A percentile compares a stretch with the other conserved stretches of the same genome.
Evolutionary conservation across 73 alveolate species (phyloP).

Genomic region (Loxodes magnus): DNA sequence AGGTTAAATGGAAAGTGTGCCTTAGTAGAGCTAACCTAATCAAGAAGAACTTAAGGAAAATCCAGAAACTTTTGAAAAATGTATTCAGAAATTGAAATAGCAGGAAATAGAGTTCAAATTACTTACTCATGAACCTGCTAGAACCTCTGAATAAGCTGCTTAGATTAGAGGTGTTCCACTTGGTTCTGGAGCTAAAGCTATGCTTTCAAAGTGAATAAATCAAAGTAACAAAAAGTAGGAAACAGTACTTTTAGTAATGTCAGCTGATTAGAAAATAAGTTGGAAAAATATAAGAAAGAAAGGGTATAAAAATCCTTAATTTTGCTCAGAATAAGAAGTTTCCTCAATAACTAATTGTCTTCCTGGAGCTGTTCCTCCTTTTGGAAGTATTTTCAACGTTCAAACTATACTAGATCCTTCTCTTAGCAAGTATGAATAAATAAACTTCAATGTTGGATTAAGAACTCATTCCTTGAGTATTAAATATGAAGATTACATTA

Average conservation of each 20-base stretch:
- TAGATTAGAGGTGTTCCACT: conserved; percentile 83
- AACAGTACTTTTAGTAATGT: conserved; percentile 76
- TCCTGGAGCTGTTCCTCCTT: conserved; percentile 99
- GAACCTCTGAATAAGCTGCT: conserved; percentile 92
- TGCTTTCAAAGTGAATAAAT: conserved; percentile 84
- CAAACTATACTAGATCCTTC: conserved; percentile 72
- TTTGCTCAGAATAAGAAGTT: conserved; percentile 89
- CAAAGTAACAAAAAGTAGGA: conserved; percentile 49
- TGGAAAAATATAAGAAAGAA: conserved; percentile 82
- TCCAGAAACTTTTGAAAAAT: too few relatives aligned
- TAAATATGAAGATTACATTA: conserved; percentile 71
- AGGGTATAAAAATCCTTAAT: conserved; percentile 75
- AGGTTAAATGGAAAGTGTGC: too few relatives aligned
- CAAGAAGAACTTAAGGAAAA: too few relatives aligned
- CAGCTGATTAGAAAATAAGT: conserved; percentile 48
- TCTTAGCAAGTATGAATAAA: conserved; percentile 74
- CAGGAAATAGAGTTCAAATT: too few relatives aligned
- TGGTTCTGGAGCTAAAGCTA: conserved; percentile 94
- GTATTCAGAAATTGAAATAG: too few relatives aligned
- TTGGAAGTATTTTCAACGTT: conserved; percentile 79
- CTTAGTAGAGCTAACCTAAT: too few relatives aligned
- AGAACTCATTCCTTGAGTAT: conserved; percentile 82
- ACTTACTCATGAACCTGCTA: conserved; percentile 82
- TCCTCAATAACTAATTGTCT: conserved; percentile 64
- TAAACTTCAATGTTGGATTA: conserved; percentile 90